Evolutionary conservation across 306 rosid genomes (phyloP).

Genomic region (Dicorynia guianensis): DNA sequence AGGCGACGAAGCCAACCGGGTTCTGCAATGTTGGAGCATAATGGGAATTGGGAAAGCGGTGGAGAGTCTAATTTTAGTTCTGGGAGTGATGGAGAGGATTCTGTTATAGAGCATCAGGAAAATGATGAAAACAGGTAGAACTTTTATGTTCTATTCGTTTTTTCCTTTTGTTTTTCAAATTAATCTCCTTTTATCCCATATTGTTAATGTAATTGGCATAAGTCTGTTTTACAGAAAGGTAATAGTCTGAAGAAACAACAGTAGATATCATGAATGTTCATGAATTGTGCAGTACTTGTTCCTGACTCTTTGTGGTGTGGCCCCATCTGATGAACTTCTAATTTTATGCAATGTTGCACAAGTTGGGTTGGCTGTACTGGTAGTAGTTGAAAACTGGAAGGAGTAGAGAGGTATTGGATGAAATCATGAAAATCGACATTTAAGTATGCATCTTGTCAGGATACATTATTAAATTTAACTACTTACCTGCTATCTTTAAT

Average conservation of each 20-base stretch:
- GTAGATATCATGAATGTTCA: neutral
- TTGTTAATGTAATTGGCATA: neutral
- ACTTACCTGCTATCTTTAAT: neutral
- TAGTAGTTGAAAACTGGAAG: slow-evolving; percentile 15
- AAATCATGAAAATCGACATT: neutral
- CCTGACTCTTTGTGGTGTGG: neutral
- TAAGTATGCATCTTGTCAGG: neutral
- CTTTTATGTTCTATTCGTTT: neutral
- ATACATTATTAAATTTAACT: slow-evolving; percentile 27
- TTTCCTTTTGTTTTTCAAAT: neutral
- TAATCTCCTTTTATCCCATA: neutral
- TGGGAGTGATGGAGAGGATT: slow-evolving; percentile 61
- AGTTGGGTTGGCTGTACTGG: neutral
- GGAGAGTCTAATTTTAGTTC: slow-evolving; percentile 57
- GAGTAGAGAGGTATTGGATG: slow-evolving; percentile 19
- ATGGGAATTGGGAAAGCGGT: slow-evolving; percentile 45
- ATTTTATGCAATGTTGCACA: neutral
- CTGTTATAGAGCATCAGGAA: slow-evolving; percentile 39
- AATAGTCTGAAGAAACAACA: neutral
- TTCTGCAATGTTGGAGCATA: slow-evolving; percentile 27
- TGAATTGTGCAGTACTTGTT: neutral
- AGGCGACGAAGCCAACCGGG: slow-evolving; percentile 44
- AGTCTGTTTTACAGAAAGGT: neutral
- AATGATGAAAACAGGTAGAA: slow-evolving; percentile 61
- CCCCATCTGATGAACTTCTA: neutral